A percentile compares a stretch with the other conserved stretches of the same genome.
phyloP scores from a whole-genome alignment of 176 grass and related monocot genomes.

The Triticum urartu region DNA sequence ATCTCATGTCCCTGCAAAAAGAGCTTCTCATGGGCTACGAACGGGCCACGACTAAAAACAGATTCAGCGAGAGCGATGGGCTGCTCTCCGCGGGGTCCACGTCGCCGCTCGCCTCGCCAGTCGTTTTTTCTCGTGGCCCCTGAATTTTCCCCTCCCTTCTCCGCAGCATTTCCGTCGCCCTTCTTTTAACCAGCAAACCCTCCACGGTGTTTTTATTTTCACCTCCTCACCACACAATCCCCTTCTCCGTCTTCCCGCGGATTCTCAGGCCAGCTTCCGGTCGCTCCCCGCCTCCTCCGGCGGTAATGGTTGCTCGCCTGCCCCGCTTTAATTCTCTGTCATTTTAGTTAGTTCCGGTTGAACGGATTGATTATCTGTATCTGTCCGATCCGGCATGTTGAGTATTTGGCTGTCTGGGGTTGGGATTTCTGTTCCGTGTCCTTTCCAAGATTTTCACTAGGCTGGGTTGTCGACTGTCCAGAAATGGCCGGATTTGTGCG shows the following conservation, averaged over 20 bases:
- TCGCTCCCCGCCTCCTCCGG: not conserved
- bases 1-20: not conserved
- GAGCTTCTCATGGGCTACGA: not conserved
- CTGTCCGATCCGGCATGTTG: not conserved
- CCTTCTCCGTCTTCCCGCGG: not conserved
- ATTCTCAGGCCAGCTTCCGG: not conserved
- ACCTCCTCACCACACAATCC: not conserved
- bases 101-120: conserved; percentile 7
- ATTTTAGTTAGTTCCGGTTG: not conserved
- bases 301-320: not conserved
- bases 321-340: not conserved
- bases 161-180: not conserved
- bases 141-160: not conserved
- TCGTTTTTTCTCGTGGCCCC: conserved; percentile 37
- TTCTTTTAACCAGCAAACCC: conserved; percentile 31
- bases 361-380: not conserved
- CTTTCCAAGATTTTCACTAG: not conserved
- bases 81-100: conserved; percentile 25
- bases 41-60: not conserved
- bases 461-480: not conserved
- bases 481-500: not conserved
- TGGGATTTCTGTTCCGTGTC: not conserved
- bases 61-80: conserved; percentile 22
- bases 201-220: conserved; percentile 27
- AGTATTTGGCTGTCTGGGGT: not conserved